Evolutionary conservation across 257 asterid genomes (phyloP), one percentile per base, ranked within the genome.

Genomic region (Petrea volubilis): DNA sequence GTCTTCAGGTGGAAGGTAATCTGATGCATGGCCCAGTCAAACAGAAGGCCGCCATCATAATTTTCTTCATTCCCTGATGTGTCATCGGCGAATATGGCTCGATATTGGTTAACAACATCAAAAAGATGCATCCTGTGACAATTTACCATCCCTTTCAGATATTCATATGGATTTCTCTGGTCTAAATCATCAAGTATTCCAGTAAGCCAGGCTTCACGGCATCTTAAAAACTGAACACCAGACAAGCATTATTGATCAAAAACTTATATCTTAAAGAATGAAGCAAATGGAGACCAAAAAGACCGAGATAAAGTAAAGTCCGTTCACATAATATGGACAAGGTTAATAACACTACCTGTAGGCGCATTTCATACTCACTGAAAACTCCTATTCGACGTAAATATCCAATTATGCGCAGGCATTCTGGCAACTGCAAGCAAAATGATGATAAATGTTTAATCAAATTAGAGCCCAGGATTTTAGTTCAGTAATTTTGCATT

Each of bases 21-120:
- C 79, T 94, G 99, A 80, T 95, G 99, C 97, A 88, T 86, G 78
- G 98, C 95, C 99, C 99, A 95, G 83, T 88, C 96, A 82, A 89
- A 95, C 65, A 95, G 92, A 80, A 95, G 98, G 68, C 99, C 98
- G 6, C 99, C 99, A 75, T 95, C 99, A 70, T 87, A 82, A 78
- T 92, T 95, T 79, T 90, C 98, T 84, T 95, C 99, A 80, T 82
- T 92, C 73, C 92, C 97, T 56, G 98, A 89, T 27, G 98, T 86
- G 82, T 89, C 96, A 84, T 95, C 98, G 25, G 95, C 88, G 36
- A 95, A 95, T 78, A 90, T 95, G 44, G 99, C 98, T 75, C 99
- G 89, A 77, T 95, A 95, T 76, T 95, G 99, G 89, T 88, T 95
- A 80, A 95, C 97, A 77, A 95, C 98, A 76, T 95, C 98, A 81